Evolutionary conservation across 2,329 filamentous ascomycete species (phyloP).

Genomic region (Fulvia fulva): DNA sequence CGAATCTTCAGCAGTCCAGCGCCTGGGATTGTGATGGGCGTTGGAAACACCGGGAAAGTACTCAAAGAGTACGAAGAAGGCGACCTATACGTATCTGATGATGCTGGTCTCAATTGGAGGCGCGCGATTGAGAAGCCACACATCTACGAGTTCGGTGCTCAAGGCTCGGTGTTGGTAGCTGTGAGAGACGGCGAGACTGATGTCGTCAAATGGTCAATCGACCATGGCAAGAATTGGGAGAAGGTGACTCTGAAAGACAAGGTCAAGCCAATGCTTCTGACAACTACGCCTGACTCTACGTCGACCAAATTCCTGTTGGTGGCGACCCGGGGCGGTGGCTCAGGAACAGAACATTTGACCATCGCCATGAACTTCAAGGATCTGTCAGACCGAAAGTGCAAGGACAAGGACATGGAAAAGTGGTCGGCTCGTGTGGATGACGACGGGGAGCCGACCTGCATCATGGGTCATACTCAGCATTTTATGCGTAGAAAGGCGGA

Average conservation of each 20-base stretch:
- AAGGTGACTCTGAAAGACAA: constrained; percentile 64
- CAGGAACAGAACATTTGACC: constrained; percentile 51
- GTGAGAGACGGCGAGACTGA: constrained; percentile 66
- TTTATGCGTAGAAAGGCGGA: constrained; percentile 81
- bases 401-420: constrained; percentile 71
- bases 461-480: constrained; percentile 94
- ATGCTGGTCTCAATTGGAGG: constrained; percentile 83
- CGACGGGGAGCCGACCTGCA: constrained; percentile 75
- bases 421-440: constrained; percentile 83
- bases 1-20: constrained; percentile 90
- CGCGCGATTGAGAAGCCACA: constrained; percentile 73
- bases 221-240: constrained; percentile 85
- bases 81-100: constrained; percentile 81
- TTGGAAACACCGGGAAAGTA: constrained; percentile 79
- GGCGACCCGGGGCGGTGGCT: constrained; percentile 54
- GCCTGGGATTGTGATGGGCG: constrained; percentile 87
- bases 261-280: constrained; percentile 69
- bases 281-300: constrained; percentile 87
- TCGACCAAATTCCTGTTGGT: constrained; percentile 85
- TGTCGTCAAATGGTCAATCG: constrained; percentile 71
- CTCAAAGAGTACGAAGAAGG: constrained; percentile 69
- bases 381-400: constrained; percentile 75
- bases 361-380: constrained; percentile 80
- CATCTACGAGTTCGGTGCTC: constrained; percentile 94
- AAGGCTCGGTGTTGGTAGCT: constrained; percentile 83